Evolutionary conservation across 106 monocot genomes (phyloP), one percentile per base, ranked within the genome.

Genomic region (Triglochin maritima): DNA sequence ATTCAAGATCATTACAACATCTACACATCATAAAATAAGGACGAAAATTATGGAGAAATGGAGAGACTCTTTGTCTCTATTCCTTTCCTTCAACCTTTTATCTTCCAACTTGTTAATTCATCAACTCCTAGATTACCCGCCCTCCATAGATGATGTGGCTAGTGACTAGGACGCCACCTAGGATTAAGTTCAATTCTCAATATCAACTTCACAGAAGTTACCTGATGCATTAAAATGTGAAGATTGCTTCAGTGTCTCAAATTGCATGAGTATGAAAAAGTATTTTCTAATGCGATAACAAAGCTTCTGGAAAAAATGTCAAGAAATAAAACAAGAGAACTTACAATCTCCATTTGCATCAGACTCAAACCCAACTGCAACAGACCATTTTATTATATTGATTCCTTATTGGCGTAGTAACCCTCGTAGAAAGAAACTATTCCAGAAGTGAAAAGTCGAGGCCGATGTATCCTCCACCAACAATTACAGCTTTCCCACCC

Each of bases 401-500:
- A 76, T 69, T 60, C 76, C 76, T 54, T 76, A 46, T 69, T 76
- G n/a, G 76, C 76, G 42, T 76, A 76, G 17, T 69, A 76, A 14
- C 69, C 68, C 41, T 76, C 76, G 56, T 76, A 76, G 56, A 76
- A 76, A 45, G 87, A 82, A 75, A 90, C 91, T 68, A 91, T 88
- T 46, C 75, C 91, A 17, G 96, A 56, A 63, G 96, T 96, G 69
- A 95, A 95, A 66, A 95, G 83, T 45, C 95, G 74, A 75, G 96
- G 12, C 96, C 96, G 57, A 96, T 96, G 74, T 96, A 96, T 60
- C 96, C 96, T 72, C 96, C 96, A 73, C 96, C 96, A 44, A 96
- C 96, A 74, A 96, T 75, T 12, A 96, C 91, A 56, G 82, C 85
- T 56, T 88, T 96, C 47, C 96, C 96, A 42, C 81, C 64, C 68